A percentile compares a stretch with the other conserved stretches of the same genome.
Evolutionary conservation across 1,139 yeast genomes (phyloP).

Genomic region (Yarrowia galli): DNA sequence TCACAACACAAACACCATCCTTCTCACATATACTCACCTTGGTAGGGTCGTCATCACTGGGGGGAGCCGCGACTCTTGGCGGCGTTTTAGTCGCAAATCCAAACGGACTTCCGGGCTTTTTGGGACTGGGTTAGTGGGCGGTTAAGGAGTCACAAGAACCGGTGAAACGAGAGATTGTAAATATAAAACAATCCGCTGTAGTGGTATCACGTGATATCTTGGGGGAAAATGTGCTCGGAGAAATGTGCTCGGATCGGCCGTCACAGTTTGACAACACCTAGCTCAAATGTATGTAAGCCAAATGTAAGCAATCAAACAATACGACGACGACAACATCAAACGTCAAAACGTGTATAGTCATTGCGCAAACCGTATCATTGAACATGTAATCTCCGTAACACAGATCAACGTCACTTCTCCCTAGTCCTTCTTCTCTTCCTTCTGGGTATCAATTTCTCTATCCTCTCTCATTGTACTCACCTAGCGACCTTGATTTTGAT

Average conservation of each 20-base stretch:
- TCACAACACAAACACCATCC: not conserved
- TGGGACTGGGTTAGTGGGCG: conserved; percentile 31
- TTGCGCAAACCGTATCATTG: too few relatives aligned
- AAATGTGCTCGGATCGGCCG: too few relatives aligned
- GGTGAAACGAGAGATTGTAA: too few relatives aligned
- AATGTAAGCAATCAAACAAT: not conserved
- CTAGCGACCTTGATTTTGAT: conserved; percentile 30
- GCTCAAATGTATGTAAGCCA: too few relatives aligned
- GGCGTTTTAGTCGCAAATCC: conserved; percentile 34
- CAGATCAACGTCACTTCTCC: too few relatives aligned
- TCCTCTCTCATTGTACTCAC: not conserved
- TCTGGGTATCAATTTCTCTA: not conserved
- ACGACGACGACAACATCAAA: not conserved
- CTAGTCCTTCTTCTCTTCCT: not conserved
- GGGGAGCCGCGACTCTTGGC: conserved; percentile 35
- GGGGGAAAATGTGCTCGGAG: too few relatives aligned
- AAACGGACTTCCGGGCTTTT: conserved; percentile 35
- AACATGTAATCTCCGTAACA: too few relatives aligned
- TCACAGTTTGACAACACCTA: too few relatives aligned
- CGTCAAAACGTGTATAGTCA: too few relatives aligned
- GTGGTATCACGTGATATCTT: not conserved
- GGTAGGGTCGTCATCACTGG: conserved; percentile 35
- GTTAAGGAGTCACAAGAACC: too few relatives aligned
- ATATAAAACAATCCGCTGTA: too few relatives aligned
- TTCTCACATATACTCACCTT: conserved; percentile 20